A percentile compares a stretch with the other conserved stretches of the same genome.
Evolutionary conservation across 176 grass and related monocot genomes (phyloP).

Genomic region (Musa itinerans): DNA sequence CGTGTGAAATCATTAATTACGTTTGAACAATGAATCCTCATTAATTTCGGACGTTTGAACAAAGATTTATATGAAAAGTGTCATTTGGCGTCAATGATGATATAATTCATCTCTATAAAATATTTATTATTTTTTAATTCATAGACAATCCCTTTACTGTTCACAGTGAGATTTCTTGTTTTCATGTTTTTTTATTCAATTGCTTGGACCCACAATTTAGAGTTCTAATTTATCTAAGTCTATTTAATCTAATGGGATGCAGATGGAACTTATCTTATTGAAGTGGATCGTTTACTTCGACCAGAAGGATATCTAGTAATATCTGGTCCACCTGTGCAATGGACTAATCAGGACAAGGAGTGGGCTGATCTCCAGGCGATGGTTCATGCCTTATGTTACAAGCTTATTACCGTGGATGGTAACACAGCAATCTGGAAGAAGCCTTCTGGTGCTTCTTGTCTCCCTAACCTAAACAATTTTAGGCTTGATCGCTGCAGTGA

Average conservation of each 20-base stretch:
- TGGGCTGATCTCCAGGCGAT: constrained; percentile 60
- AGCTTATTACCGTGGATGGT: constrained; percentile 56
- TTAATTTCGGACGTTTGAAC: too few species aligned
- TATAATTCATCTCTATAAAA: too few species aligned
- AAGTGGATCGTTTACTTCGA: constrained; percentile 79
- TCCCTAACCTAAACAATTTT: constrained; percentile 51
- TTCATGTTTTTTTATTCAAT: constrained; percentile 1
- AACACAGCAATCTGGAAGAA: constrained; percentile 95
- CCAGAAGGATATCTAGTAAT: constrained; percentile 78
- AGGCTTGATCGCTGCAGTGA: constrained; percentile 47
- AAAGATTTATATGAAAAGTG: too few species aligned
- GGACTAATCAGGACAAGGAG: constrained; percentile 74
- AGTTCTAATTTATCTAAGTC: neutral
- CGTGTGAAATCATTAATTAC: too few species aligned
- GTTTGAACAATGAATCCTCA: too few species aligned
- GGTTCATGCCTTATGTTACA: constrained; percentile 52
- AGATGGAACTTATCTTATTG: constrained; percentile 93
- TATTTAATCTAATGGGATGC: constrained; percentile 25
- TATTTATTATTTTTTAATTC: too few species aligned
- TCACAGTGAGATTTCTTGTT: constrained; percentile 53
- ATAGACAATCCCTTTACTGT: too few species aligned
- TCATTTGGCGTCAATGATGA: too few species aligned
- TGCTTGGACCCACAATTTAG: constrained; percentile 13
- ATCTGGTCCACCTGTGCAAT: constrained; percentile 73
- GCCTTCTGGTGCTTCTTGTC: constrained; percentile 37